Percentiles rank a stretch among this genome's conserved stretches.
phyloP scores from a whole-genome alignment of 257 asterid species.

The Ehretia macrophylla region DNA sequence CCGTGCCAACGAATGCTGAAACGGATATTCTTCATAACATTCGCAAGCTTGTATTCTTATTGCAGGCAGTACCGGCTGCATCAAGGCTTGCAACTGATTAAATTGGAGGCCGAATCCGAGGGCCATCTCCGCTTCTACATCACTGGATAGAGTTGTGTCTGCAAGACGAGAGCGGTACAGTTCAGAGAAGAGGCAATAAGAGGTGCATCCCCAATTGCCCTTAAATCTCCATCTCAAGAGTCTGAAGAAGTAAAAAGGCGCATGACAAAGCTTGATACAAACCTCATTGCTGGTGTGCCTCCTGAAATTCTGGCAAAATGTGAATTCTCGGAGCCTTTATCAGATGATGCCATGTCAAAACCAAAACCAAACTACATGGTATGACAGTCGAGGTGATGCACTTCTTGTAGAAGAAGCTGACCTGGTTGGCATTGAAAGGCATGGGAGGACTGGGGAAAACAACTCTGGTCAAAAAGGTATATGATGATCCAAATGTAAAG shows the following conservation, averaged over 20 bases:
- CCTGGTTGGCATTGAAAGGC: too few relatives aligned
- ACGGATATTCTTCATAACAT: neutral
- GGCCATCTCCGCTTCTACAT: slow-evolving; percentile 70
- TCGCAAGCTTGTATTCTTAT: slow-evolving; percentile 10
- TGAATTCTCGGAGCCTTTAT: slow-evolving; percentile 76
- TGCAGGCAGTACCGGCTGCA: slow-evolving; percentile 71
- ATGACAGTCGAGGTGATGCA: too few relatives aligned
- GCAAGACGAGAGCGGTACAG: slow-evolving; percentile 66
- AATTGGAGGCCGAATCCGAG: slow-evolving; percentile 84
- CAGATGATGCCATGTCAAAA: slow-evolving; percentile 51
- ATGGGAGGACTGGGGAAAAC: too few relatives aligned
- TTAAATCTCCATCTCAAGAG: slow-evolving; percentile 31
- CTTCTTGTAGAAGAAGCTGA: too few relatives aligned
- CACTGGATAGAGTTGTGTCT: slow-evolving; percentile 92
- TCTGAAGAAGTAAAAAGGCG: slow-evolving; percentile 25
- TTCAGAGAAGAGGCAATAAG: slow-evolving; percentile 53
- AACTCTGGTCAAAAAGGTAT: too few relatives aligned
- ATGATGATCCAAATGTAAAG: too few relatives aligned
- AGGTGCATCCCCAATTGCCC: slow-evolving; percentile 74
- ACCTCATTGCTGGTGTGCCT: slow-evolving; percentile 64
- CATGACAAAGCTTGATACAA: slow-evolving; percentile 74
- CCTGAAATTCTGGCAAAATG: slow-evolving; percentile 73
- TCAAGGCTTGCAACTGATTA: slow-evolving; percentile 50
- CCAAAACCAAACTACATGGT: too few relatives aligned
- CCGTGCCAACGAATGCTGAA: neutral